Evolutionary conservation across 371 early-diverging fungal genomes (phyloP).

Genomic region (Sporodiniella umbellata): DNA sequence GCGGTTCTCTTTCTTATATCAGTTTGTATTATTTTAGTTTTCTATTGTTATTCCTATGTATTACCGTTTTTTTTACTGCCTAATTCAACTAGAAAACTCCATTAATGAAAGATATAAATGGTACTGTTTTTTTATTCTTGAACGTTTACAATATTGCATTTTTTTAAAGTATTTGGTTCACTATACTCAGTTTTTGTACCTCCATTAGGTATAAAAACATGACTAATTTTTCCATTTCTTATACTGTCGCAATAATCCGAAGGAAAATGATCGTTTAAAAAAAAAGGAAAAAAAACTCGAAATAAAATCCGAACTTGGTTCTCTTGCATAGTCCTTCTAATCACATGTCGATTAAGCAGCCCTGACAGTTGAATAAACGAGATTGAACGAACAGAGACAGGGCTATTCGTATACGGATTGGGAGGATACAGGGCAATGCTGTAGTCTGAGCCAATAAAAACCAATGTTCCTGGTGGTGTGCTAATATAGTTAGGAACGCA

Average conservation of each 20-base stretch:
- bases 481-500: no score
- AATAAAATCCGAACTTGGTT: slow-evolving; percentile 50
- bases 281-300: slow-evolving; percentile 53
- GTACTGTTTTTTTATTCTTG: slow-evolving; percentile 12
- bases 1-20: no score
- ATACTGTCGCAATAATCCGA: slow-evolving; percentile 54
- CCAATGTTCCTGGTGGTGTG: slow-evolving; percentile 57
- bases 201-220: slow-evolving; percentile 41
- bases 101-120: no score
- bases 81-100: no score
- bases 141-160: slow-evolving; percentile 21
- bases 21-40: no score
- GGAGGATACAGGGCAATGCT: slow-evolving; percentile 59
- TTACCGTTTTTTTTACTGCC: no score
- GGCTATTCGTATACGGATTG: slow-evolving; percentile 50
- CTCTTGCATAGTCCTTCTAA: slow-evolving; percentile 44
- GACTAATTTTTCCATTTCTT: slow-evolving; percentile 42
- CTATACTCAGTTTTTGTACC: slow-evolving; percentile 20
- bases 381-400: slow-evolving; percentile 53
- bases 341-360: slow-evolving; percentile 48
- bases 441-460: slow-evolving; percentile 55
- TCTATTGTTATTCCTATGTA: no score
- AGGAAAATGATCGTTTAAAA: slow-evolving; percentile 60
- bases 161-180: not conserved
- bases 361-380: slow-evolving; percentile 61